A percentile compares a stretch with the other conserved stretches of the same genome.
Evolutionary conservation across 352 stramenopile genomes (phyloP).

Genomic region (Phytophthora sp.): DNA sequence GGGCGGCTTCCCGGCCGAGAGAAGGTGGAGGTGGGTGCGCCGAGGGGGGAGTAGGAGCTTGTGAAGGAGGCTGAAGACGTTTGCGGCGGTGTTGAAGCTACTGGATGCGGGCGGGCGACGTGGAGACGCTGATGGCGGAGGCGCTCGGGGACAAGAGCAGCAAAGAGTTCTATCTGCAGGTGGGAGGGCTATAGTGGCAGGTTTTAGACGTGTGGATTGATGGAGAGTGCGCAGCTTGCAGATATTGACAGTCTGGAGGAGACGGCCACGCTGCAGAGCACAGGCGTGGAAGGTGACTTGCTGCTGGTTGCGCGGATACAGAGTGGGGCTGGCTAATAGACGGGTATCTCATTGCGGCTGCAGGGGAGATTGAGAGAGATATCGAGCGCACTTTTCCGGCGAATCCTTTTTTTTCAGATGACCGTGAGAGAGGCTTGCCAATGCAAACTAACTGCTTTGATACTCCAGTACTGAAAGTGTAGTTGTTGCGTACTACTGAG

Average conservation of each 20-base stretch:
- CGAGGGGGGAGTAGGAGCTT: not conserved
- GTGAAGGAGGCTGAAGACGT: not conserved
- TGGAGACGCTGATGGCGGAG: constrained; percentile 33
- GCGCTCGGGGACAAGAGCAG: constrained; percentile 3
- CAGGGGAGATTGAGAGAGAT: constrained; percentile 79
- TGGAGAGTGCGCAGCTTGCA: constrained; percentile 41
- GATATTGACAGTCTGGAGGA: constrained; percentile 45
- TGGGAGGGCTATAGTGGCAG: not conserved
- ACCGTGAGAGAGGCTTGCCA: constrained; percentile 19
- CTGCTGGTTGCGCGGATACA: too few relatives aligned
- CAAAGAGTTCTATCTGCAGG: constrained; percentile 29
- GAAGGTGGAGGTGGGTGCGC: not conserved
- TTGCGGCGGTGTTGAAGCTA: constrained; percentile 30
- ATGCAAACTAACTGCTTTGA: not conserved
- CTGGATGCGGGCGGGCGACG: constrained; percentile 43
- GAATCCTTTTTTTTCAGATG: constrained; percentile 55
- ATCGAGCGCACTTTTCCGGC: constrained; percentile 76
- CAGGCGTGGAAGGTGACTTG: constrained; percentile 66
- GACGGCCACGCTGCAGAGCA: constrained; percentile 43
- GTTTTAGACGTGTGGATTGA: not conserved
- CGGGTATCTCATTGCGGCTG: not conserved
- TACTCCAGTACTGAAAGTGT: not conserved
- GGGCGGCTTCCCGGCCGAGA: constrained; percentile 29
- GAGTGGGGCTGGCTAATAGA: constrained; percentile 47
- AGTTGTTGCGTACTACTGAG: too few relatives aligned